These are phyloP conservation scores for Penicillium sp. DNA, from an alignment of 2,329 filamentous ascomycete genomes.

Conservation along the genomic window DNA sequence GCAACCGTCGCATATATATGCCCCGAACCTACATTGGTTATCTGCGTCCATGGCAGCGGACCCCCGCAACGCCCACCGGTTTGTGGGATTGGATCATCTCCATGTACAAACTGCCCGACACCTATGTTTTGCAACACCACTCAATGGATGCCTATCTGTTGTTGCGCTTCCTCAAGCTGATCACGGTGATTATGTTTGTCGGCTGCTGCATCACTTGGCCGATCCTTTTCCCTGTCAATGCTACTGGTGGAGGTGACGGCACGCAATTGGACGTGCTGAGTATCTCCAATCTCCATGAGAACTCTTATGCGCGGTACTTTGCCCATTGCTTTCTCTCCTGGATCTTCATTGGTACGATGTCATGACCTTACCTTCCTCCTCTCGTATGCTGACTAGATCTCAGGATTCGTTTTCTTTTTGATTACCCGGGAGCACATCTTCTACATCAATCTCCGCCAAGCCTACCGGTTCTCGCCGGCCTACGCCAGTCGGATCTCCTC, in stretches of 20 bases:
- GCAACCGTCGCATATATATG: conserved; percentile 48
- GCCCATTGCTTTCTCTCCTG: conserved; percentile 76
- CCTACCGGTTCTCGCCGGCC: conserved; percentile 77
- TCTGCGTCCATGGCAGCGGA: conserved; percentile 51
- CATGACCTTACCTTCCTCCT: too few species aligned
- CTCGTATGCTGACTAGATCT: neutral
- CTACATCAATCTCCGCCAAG: conserved; percentile 88
- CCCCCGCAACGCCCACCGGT: conserved; percentile 55
- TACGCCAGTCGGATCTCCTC: conserved; percentile 84
- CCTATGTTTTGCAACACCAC: conserved; percentile 79
- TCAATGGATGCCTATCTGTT: conserved; percentile 90
- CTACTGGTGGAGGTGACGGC: conserved; percentile 64
- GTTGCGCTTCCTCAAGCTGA: conserved; percentile 77
- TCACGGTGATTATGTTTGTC: conserved; percentile 71
- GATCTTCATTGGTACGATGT: conserved; percentile 61
- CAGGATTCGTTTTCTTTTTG: conserved; percentile 75
- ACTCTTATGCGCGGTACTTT: conserved; percentile 62
- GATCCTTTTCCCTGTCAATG: conserved; percentile 80
- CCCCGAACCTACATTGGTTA: conserved; percentile 52
- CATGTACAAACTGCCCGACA: conserved; percentile 65
- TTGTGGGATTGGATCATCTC: conserved; percentile 61
- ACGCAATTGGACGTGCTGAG: conserved; percentile 69
- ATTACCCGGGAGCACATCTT: conserved; percentile 83
- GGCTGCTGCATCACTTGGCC: conserved; percentile 84
- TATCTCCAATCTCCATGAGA: conserved; percentile 64